Evolutionary conservation across 148 eudicot species (phyloP), one percentile per base, ranked within the genome.

Genomic region (Diospyros lotus): DNA sequence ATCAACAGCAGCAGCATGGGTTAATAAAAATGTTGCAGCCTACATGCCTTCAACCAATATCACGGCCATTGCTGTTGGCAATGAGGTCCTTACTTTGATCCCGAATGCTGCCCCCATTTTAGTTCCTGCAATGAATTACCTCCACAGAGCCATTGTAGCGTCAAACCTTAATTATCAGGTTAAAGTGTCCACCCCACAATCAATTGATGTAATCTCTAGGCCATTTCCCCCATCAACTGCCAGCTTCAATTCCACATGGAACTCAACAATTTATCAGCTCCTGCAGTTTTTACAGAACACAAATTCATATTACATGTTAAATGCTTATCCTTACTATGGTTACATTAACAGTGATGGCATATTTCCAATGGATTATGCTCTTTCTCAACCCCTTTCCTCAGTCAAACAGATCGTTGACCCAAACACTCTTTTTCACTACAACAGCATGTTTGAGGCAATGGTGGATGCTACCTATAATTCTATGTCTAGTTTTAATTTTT

Each of bases 181-280:
- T 74, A 89, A 87, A 84, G 93, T 93, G 17, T 93, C 98, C 9
- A 89, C 98, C 0, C 98, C 98, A 3, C 82, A 89, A 43, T 55
- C 98, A 39, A 83, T 93, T 2, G 79, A 90, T 44, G 72, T 90
- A 5, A 93, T 93, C 65, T 90, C 90, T 0, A 96, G 90, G 68
- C 86, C 98, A 1, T 93, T 93, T 83, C 98, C 98, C 1, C 98
- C 98, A 1, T 93, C 98, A 5, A 93, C 90, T 67, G 96, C 96
- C 54, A 90, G 90, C 75, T 93, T 93, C 58, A 93, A 93, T 84
- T 92, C 76, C 58, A 86, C 98, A 18, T 80, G 70, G 79, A 85
- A 85, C 41, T 82, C 93, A 0, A 87, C 87, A 38, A 38, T 93
- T 9, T 85, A 85, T 39, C 98, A 93, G 1, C 12, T 93, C 86